phyloP scores from a whole-genome alignment of 148 eudicot genomes.

The Fallopia convolvulus region DNA sequence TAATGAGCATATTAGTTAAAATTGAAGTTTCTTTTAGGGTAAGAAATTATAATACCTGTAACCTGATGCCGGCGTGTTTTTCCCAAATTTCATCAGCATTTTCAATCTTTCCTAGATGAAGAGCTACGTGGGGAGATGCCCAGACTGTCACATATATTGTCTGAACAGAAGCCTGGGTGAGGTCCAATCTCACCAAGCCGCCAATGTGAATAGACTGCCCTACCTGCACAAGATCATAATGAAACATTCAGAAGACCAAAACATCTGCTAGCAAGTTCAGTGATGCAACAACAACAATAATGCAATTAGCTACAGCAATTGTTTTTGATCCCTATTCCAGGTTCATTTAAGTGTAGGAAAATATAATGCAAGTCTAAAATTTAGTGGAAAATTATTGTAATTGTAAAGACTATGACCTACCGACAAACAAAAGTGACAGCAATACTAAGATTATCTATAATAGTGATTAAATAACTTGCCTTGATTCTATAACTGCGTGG shows the following conservation, averaged over 20 bases:
- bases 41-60: constrained; percentile 51
- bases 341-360: neutral
- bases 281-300: neutral
- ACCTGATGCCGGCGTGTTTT: constrained; percentile 81
- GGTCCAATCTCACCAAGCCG: constrained; percentile 74
- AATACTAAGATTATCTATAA: neutral
- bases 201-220: constrained; percentile 88
- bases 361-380: neutral
- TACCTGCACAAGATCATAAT: constrained; percentile 39
- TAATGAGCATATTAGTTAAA: neutral
- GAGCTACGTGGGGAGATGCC: constrained; percentile 71
- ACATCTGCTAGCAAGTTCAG: neutral
- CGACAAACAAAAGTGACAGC: neutral
- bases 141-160: constrained; percentile 84
- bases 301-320: neutral
- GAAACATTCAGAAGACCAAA: neutral
- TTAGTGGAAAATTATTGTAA: neutral
- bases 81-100: constrained; percentile 79
- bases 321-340: neutral
- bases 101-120: constrained; percentile 88
- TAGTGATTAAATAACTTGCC: constrained; percentile 36
- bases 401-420: neutral
- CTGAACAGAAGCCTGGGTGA: constrained; percentile 59
- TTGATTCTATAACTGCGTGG: constrained; percentile 84
- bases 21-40: neutral